Percentiles rank a stretch among this genome's conserved stretches.
These are phyloP conservation scores for Nothopassalora personata DNA, from an alignment of 2,329 filamentous ascomycete genomes.

Conservation along the genomic window DNA sequence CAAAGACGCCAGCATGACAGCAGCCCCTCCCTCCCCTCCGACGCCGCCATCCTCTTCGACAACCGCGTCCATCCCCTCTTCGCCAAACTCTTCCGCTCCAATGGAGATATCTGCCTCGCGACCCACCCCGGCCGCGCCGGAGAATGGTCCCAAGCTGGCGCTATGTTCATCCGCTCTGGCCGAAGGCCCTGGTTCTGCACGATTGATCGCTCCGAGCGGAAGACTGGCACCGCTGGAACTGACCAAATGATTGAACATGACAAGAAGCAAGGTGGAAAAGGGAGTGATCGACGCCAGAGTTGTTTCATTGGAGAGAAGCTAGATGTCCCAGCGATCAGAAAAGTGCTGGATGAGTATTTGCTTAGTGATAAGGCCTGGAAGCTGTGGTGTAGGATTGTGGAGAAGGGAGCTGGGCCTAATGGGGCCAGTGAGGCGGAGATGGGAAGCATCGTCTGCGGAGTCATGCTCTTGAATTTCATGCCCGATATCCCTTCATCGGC, in stretches of 20 bases:
- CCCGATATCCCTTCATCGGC: slow-evolving; percentile 44
- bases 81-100: slow-evolving; percentile 55
- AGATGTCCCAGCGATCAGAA: slow-evolving; percentile 48
- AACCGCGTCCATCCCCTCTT: slow-evolving; percentile 53
- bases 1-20: slow-evolving; percentile 33
- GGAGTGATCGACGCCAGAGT: slow-evolving; percentile 65
- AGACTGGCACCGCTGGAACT: slow-evolving; percentile 47
- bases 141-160: slow-evolving; percentile 60
- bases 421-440: slow-evolving; percentile 9
- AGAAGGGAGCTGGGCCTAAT: slow-evolving; percentile 20
- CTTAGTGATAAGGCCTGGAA: slow-evolving; percentile 54
- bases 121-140: slow-evolving; percentile 53
- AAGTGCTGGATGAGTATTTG: slow-evolving; percentile 55
- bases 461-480: slow-evolving; percentile 34
- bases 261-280: slow-evolving; percentile 45
- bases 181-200: slow-evolving; percentile 57
- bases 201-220: slow-evolving; percentile 47
- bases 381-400: slow-evolving; percentile 35
- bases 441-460: slow-evolving; percentile 32
- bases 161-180: slow-evolving; percentile 57
- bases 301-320: slow-evolving; percentile 68
- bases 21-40: slow-evolving; percentile 29
- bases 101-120: slow-evolving; percentile 57
- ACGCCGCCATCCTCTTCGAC: slow-evolving; percentile 46
- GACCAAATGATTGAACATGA: slow-evolving; percentile 46